Evolutionary conservation across 1,284 basidiomycete genomes (phyloP), one percentile per base, ranked within the genome.

Genomic region (Puccinia triticina): DNA sequence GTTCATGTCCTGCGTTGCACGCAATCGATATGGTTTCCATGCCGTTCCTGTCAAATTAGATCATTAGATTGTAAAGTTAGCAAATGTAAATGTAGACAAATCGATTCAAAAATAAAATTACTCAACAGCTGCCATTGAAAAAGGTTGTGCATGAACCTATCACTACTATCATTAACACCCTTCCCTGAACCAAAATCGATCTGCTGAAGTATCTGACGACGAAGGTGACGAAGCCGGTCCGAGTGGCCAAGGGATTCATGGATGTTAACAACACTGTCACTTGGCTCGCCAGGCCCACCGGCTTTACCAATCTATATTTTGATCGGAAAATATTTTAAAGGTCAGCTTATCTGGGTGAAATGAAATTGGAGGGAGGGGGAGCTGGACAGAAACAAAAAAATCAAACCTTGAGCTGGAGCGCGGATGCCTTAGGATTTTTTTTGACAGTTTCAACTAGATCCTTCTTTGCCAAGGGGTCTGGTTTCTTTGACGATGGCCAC

Each of bases 401-500:
- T 40, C 37, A 40, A 40, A 69, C 67, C 46, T 46, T 69, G 23
- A 69, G n/a, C 26, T 69, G 11, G 10, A 69, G 23, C 2, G 67
- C n/a, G 2, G 40, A 37, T 10, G 67, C 67, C 16, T n/a, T 48
- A 12, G 40, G 64, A 21, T 69, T 69, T n/a, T n/a, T n/a, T n/a
- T 46, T 48, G 8, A n/a, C 8, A 8, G 16, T 2, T 46, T 46
- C 23, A 4, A 12, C n/a, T 23, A 7, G 2, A 29, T 46, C 12
- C 8, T 46, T n/a, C 23, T 69, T 69, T 23, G 67, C 29, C 1
- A 69, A 40, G 7, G 40, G 67, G 29, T 69, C 67, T 21, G 67
- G 23, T 48, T 69, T 69, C 40, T 69, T 69, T 1, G 67, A 34
- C 2, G 34, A 16, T 10, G 67, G 67, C 67, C 67, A 69, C n/a